phyloP scores from a whole-genome alignment of 495 filamentous ascomycete genomes.

The Penicillium cosmopolitanum region DNA sequence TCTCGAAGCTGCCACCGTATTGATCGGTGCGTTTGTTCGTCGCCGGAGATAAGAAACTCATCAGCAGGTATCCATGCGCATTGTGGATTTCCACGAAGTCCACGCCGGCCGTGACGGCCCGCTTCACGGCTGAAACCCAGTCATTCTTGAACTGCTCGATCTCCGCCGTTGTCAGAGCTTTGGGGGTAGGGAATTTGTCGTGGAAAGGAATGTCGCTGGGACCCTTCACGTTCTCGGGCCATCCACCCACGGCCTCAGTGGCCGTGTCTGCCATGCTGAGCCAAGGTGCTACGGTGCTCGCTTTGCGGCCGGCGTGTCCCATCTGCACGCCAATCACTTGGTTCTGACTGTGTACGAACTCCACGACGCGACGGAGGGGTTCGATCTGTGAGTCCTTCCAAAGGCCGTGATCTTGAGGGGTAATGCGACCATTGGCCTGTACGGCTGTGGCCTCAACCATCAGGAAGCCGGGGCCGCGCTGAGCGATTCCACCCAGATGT shows the following conservation, averaged over 20 bases:
- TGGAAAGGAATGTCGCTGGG: slow-evolving; percentile 57
- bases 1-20: slow-evolving; percentile 67
- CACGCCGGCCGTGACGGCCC: slow-evolving; percentile 59
- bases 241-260: slow-evolving; percentile 58
- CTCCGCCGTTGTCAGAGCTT: slow-evolving; percentile 56
- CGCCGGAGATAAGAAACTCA: slow-evolving; percentile 64
- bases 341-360: slow-evolving; percentile 68
- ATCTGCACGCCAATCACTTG: slow-evolving; percentile 70
- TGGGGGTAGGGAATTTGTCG: slow-evolving; percentile 51
- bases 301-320: slow-evolving; percentile 76
- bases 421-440: slow-evolving; percentile 67
- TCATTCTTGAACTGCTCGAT: slow-evolving; percentile 60
- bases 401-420: slow-evolving; percentile 67
- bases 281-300: slow-evolving; percentile 70
- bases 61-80: slow-evolving; percentile 67
- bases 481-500: slow-evolving; percentile 56
- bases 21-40: slow-evolving; percentile 62
- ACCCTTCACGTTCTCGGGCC: slow-evolving; percentile 60
- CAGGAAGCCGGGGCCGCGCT: slow-evolving; percentile 62
- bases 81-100: slow-evolving; percentile 62
- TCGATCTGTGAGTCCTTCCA: slow-evolving; percentile 73
- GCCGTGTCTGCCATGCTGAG: slow-evolving; percentile 49
- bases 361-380: slow-evolving; percentile 57
- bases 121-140: slow-evolving; percentile 56
- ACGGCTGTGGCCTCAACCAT: slow-evolving; percentile 74